Percentiles rank a stretch among this genome's conserved stretches.
phyloP scores from a whole-genome alignment of 2,329 filamentous ascomycete species.

The Periconia macrospinosa region DNA sequence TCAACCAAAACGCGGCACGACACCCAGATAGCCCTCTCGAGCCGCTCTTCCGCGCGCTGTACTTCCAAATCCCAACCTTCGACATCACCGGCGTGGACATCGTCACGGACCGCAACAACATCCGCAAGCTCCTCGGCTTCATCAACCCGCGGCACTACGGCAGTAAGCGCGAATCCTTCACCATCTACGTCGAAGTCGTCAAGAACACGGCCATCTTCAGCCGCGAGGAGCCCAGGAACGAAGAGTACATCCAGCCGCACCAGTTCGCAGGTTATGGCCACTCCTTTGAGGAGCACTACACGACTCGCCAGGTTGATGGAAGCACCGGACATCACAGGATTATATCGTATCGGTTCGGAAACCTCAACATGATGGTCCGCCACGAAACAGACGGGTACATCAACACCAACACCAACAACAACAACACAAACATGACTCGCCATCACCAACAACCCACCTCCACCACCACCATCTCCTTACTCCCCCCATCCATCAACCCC shows the following conservation, averaged over 20 bases:
- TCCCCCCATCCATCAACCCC: conserved; percentile 1
- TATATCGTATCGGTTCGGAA: conserved; percentile 49
- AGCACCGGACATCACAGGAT: conserved; percentile 53
- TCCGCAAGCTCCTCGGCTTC: conserved; percentile 54
- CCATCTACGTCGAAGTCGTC: conserved; percentile 46
- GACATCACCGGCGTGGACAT: conserved; percentile 45
- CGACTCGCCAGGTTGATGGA: conserved; percentile 31
- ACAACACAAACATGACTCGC: not conserved
- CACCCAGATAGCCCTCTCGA: conserved; percentile 50
- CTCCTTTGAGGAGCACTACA: conserved; percentile 51
- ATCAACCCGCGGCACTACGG: conserved; percentile 22
- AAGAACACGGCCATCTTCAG: conserved; percentile 36
- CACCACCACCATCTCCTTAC: conserved; percentile 8
- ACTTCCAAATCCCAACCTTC: conserved; percentile 42
- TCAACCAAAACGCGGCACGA: conserved; percentile 51
- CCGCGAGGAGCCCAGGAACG: conserved; percentile 23
- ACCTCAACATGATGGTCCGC: conserved; percentile 30
- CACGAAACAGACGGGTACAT: conserved; percentile 49
- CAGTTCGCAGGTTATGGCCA: conserved; percentile 50
- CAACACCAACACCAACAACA: not conserved
- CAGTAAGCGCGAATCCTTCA: conserved; percentile 39
- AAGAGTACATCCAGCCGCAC: conserved; percentile 14
- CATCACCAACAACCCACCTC: conserved; percentile 3
- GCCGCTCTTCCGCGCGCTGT: conserved; percentile 51
- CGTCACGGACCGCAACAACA: conserved; percentile 52